These are phyloP conservation scores for Turnera subulata DNA, from an alignment of 345 rosid species.

Conservation along the genomic window DNA sequence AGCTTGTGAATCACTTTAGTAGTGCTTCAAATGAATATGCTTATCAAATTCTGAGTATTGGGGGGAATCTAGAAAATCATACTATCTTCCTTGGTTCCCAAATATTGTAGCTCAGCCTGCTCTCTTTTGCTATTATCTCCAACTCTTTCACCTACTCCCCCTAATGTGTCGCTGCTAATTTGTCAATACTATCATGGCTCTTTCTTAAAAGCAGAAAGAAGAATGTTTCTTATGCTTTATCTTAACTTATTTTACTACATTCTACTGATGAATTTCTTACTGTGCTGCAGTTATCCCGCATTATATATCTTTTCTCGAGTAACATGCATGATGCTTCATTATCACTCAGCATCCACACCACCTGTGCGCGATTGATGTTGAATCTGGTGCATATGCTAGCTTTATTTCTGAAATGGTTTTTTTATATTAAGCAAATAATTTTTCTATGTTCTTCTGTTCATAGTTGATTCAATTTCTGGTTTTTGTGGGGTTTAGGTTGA, in stretches of 20 bases:
- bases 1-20: too few relatives aligned
- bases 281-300: slow-evolving; percentile 78
- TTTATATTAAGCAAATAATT: slow-evolving; percentile 1
- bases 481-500: slow-evolving; percentile 62
- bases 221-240: background rate
- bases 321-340: slow-evolving; percentile 98
- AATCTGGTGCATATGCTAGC: slow-evolving; percentile 62
- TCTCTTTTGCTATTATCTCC: too few relatives aligned
- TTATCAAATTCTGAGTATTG: too few relatives aligned
- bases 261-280: background rate
- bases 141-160: too few relatives aligned
- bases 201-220: background rate
- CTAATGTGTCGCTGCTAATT: too few relatives aligned
- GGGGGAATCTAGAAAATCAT: too few relatives aligned
- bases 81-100: too few relatives aligned
- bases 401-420: slow-evolving; percentile 10
- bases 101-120: too few relatives aligned
- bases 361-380: slow-evolving; percentile 97
- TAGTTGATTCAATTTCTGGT: slow-evolving; percentile 14
- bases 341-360: slow-evolving; percentile 92
- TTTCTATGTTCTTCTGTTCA: slow-evolving; percentile 11
- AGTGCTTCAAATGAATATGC: too few relatives aligned
- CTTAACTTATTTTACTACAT: background rate
- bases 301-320: slow-evolving; percentile 90
- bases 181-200: background rate